A percentile compares a stretch with the other conserved stretches of the same genome.
phyloP scores from a whole-genome alignment of 2,329 filamentous ascomycete genomes.

The Fusarium camptoceras region DNA sequence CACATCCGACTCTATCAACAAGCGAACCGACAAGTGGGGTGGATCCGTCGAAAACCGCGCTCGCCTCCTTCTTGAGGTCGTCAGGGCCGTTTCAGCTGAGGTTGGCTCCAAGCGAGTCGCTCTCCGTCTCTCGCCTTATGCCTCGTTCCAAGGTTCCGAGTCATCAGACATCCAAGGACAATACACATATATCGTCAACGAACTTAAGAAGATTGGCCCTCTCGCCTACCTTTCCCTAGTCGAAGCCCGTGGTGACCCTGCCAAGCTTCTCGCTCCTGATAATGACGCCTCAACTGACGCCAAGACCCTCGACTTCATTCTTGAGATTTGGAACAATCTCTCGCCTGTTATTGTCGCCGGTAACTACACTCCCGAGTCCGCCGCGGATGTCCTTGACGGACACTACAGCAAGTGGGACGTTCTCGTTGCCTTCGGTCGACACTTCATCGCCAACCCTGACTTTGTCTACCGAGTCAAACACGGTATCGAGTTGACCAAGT shows the following conservation, averaged over 20 bases:
- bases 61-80: constrained; percentile 60
- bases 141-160: constrained; percentile 42
- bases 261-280: constrained; percentile 30
- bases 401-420: constrained; percentile 48
- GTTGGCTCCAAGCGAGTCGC: constrained; percentile 54
- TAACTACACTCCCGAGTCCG: constrained; percentile 38
- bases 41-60: constrained; percentile 65
- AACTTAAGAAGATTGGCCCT: constrained; percentile 47
- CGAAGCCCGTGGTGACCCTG: constrained; percentile 43
- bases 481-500: constrained; percentile 39
- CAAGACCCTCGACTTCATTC: constrained; percentile 47
- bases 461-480: constrained; percentile 46
- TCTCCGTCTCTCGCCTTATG: constrained; percentile 53
- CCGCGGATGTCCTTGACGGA: constrained; percentile 36
- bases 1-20: constrained; percentile 53
- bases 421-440: constrained; percentile 47
- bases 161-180: constrained; percentile 36
- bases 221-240: constrained; percentile 48
- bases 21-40: constrained; percentile 65
- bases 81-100: constrained; percentile 51
- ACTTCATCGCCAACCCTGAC: constrained; percentile 48
- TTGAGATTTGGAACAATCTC: constrained; percentile 47
- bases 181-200: constrained; percentile 43
- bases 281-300: constrained; percentile 49
- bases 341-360: constrained; percentile 48